Base-by-base conservation (phyloP, 306 rosid species). In the Cucurbita argyrosperma region DNA sequence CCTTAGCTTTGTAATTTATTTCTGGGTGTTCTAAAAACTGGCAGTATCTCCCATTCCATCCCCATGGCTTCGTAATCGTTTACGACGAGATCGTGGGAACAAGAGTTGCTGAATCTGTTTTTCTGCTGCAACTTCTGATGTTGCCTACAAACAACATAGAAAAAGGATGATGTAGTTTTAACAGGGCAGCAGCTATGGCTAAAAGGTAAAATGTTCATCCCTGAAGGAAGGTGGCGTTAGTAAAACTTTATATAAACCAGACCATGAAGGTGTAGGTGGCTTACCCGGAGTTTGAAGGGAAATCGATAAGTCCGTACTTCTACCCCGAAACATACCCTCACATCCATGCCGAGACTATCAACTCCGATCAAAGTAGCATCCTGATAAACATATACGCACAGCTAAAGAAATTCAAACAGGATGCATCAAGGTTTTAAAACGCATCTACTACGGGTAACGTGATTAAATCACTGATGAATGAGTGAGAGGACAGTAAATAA, bases 291-390 rank as follows among this genome's bases (percentile, higher is more conserved):
- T 89, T 88, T 93, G 76, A 93, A 93, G 19, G 97, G 90, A 86
- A 93, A 93, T 57, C 97, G 96, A 74, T 81, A 87, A 57, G 96
- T 93, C 75, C 83, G 88, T 42, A 93, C 88, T 82, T 90, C 92
- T 72, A 75, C 67, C 71, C 96, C 97, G 2, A 83, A 79, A 54
- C 81, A 80, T 68, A 90, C 83, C 80, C 98, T 86, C 67, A 90
- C 90, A 80, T 93, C 97, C 87, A 93, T 71, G 77, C 98, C 98
- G 72, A 93, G 92, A 79, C 94, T 84, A 85, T 93, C 98, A 60
- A 93, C 87, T 58, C 98, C 97, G 51, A 90, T 84, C 83, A 93
- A 83, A 80, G 66, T 79, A 74, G 98, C 98, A 79, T 85, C 90
- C 98, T 93, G 79, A 42, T 82, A 79, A 75, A 66, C 82, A 84